Conservation (phyloP, 768 basidiomycete genomes). For the Leccinum fibrillosum region DNA sequence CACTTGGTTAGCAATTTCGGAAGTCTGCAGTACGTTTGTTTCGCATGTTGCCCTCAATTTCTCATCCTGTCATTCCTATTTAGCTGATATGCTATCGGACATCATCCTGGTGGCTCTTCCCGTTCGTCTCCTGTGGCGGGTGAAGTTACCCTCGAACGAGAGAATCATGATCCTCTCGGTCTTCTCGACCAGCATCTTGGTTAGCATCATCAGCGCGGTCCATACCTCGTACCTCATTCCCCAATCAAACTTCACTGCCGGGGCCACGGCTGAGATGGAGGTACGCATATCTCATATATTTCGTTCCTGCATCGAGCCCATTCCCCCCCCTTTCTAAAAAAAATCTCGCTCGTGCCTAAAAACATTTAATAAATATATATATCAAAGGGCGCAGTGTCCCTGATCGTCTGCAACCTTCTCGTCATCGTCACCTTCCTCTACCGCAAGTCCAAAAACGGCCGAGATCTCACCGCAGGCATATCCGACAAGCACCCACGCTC, state of each 20-base stretch:
- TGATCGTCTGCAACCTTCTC: slow-evolving; percentile 42
- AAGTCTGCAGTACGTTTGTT: slow-evolving; percentile 45
- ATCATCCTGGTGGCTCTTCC: slow-evolving; percentile 44
- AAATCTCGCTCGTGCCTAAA: neutral
- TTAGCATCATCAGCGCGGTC: slow-evolving; percentile 42
- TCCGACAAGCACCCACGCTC: neutral
- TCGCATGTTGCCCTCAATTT: neutral
- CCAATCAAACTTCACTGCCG: slow-evolving; percentile 3
- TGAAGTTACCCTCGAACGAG: slow-evolving; percentile 39
- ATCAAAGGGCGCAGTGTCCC: slow-evolving; percentile 34
- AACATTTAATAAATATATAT: neutral
- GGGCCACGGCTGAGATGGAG: slow-evolving; percentile 41
- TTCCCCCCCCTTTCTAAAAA: neutral
- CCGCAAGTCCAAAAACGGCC: slow-evolving; percentile 11
- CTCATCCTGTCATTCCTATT: neutral
- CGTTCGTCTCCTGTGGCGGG: slow-evolving; percentile 40
- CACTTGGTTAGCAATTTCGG: slow-evolving; percentile 47
- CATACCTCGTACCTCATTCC: slow-evolving; percentile 43
- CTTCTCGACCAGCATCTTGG: slow-evolving; percentile 53
- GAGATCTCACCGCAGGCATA: slow-evolving; percentile 10
- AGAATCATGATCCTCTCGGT: slow-evolving; percentile 41
- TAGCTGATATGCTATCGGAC: slow-evolving; percentile 50
- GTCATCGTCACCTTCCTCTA: slow-evolving; percentile 37
- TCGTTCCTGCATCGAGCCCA: neutral
- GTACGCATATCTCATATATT: slow-evolving; percentile 19